Base-by-base conservation (phyloP, 805 yeast genomes). In the Schwanniomyces occidentalis region DNA sequence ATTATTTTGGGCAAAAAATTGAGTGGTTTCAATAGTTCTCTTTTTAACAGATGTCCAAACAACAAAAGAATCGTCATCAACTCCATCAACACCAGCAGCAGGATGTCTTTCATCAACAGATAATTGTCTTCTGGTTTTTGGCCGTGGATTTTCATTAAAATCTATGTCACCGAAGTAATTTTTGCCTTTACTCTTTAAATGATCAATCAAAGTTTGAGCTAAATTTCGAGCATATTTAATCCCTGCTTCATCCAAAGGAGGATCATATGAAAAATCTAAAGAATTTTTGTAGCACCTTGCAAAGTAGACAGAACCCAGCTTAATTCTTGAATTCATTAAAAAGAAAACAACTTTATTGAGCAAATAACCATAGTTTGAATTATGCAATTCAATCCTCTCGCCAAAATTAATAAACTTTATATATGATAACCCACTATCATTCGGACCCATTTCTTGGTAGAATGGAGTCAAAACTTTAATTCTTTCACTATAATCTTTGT, bases 41-140 rank as follows among this genome's bases (percentile, higher is more conserved):
- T 78, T 72, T 42, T 96, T 76, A 4, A 91, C 87, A 1, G 98
- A 95, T 1, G 97, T 89, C 96, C 98, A 91, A n/a, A 93, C 90
- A 3, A 82, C 80, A 49, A 90, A 71, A 4, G 83, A 75, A 42
- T 78, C 75, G 23, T 73, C 78, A 44, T 70, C 74, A 6, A 71
- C 65, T 5, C 82, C 84, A 55, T 80, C 85, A 6, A 76, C 70
- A 2, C 73, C 73, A 1, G 70, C 68, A 6, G 74, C 63, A 9
- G 71, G 69, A 35, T 63, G 71, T 42, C 63, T 63, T 27, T 62
- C 64, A 31, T 65, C 69, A 6, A 57, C 51, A 2, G 71, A 63
- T 25, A 37, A 32, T 32, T 38, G 27, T 26, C 41, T 25, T 33
- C 36, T 35, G 24, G 22, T 24, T 24, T 27, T 32, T 6, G 33